Evolutionary conservation across 106 monocot genomes (phyloP), one percentile per base, ranked within the genome.

Genomic region (Triglochin maritima): DNA sequence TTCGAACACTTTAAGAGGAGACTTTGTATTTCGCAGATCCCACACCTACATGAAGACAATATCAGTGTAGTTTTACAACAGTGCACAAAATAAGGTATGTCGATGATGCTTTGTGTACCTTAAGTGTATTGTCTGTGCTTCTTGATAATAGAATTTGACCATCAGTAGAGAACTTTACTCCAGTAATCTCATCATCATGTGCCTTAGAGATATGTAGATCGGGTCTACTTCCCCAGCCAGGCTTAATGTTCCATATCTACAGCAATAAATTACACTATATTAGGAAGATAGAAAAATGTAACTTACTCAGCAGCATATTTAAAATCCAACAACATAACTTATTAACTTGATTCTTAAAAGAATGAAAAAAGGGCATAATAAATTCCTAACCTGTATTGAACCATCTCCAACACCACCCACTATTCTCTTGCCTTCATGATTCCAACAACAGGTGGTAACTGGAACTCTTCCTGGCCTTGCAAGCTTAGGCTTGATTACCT

Each of bases 191-290:
- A 79, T 98, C 88, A 72, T 61, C 52, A 75, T 98, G 92, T 48
- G 79, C 85, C 71, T 79, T 83, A n/a, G 73, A 84, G n/a, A 86
- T 75, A 71, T 89, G 64, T 44, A 98, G 66, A 72, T 98, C 98
- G 57, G 98, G 98, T 79, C 92, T 91, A 80, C 98, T 98, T 68
- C 92, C 92, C 98, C 98, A 98, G 53, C 92, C 98, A 66, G 92
- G 79, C 65, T 98, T 98, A 15, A 98, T 77, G 66, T 76, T 92
- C 98, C 98, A 98, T 47, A 98, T 54, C 98, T 98, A 74, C 44
- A 72, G 16, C 17, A 59, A 49, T 43, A 4, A 51, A 66, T 54
- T 9, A 9, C 17, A 49, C 6, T 9, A 56, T 29, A 4, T 72
- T 14, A 70, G 7, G 14, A 48, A 45, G 8, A 49, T 29, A 29